These are phyloP conservation scores for Micromonas pusilla DNA, from an alignment of 139 green algal species.

Conservation along the genomic window DNA sequence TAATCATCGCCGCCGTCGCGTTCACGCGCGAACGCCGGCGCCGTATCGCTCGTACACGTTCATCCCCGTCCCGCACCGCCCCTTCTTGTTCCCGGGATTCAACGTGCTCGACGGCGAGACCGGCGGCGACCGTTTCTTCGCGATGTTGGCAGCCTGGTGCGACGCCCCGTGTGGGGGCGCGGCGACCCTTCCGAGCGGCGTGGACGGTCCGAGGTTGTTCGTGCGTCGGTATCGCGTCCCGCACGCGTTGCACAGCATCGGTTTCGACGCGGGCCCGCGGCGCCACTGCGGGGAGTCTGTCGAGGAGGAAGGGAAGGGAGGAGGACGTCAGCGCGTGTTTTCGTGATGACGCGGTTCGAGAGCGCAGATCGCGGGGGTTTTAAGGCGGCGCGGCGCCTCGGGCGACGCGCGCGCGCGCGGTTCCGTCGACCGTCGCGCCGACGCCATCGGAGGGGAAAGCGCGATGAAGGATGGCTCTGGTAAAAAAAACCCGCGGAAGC, in stretches of 20 bases:
- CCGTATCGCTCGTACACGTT: not conserved
- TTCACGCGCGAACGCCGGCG: not conserved
- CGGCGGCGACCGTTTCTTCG: not conserved
- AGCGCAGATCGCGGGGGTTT: too few species aligned
- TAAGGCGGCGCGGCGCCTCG: too few species aligned
- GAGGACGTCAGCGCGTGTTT: too few species aligned
- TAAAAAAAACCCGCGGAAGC: too few species aligned
- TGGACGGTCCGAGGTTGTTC: slow-evolving; percentile 12
- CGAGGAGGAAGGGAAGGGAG: slow-evolving; percentile 5
- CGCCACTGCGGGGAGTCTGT: slow-evolving; percentile 48
- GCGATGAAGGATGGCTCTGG: not conserved
- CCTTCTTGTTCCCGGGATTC: not conserved
- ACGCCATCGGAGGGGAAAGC: not conserved
- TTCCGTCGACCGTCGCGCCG: too few species aligned
- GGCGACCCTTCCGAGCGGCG: not conserved
- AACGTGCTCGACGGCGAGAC: not conserved
- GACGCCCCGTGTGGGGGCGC: too few species aligned
- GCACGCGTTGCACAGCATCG: slow-evolving; percentile 55
- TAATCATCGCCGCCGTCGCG: too few species aligned
- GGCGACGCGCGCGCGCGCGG: too few species aligned
- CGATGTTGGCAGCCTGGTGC: not conserved
- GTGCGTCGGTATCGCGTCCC: slow-evolving; percentile 50
- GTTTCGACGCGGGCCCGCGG: slow-evolving; percentile 46
- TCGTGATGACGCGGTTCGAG: too few species aligned
- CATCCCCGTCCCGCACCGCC: not conserved